Evolutionary conservation across 768 basidiomycete species (phyloP).

Genomic region (Macrocybe gigantea): DNA sequence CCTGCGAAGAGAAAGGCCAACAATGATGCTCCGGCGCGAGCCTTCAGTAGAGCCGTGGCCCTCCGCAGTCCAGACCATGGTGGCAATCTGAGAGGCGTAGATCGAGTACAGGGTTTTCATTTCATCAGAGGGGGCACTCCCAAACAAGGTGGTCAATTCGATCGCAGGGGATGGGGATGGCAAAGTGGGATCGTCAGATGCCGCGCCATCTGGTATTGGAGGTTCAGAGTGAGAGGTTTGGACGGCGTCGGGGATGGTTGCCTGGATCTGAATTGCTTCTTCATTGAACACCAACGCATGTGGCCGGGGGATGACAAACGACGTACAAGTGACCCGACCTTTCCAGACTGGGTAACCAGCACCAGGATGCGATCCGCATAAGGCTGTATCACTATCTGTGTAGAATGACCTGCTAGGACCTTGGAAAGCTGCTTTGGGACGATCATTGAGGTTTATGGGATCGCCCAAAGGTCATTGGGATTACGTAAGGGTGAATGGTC

Average conservation of each 20-base stretch:
- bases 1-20: constrained; percentile 66
- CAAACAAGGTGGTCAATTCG: constrained; percentile 73
- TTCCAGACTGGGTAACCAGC: constrained; percentile 86
- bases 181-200: constrained; percentile 30
- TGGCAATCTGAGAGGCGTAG: constrained; percentile 84
- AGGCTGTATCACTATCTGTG: constrained; percentile 72
- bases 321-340: constrained; percentile 80
- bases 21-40: constrained; percentile 55
- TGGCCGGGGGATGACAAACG: neutral
- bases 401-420: constrained; percentile 49
- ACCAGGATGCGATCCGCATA: constrained; percentile 81
- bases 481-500: neutral
- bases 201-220: constrained; percentile 25
- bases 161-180: constrained; percentile 68
- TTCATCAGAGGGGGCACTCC: constrained; percentile 63
- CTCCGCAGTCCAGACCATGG: constrained; percentile 66
- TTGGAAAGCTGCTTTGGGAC: constrained; percentile 46
- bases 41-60: constrained; percentile 32
- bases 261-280: constrained; percentile 60
- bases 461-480: neutral
- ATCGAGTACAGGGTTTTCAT: constrained; percentile 69
- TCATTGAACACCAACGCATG: neutral
- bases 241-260: constrained; percentile 59
- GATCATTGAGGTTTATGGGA: constrained; percentile 8
- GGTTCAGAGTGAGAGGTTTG: constrained; percentile 31